phyloP scores from a whole-genome alignment of 2,329 filamentous ascomycete genomes.

The Monosporascus sp. region DNA sequence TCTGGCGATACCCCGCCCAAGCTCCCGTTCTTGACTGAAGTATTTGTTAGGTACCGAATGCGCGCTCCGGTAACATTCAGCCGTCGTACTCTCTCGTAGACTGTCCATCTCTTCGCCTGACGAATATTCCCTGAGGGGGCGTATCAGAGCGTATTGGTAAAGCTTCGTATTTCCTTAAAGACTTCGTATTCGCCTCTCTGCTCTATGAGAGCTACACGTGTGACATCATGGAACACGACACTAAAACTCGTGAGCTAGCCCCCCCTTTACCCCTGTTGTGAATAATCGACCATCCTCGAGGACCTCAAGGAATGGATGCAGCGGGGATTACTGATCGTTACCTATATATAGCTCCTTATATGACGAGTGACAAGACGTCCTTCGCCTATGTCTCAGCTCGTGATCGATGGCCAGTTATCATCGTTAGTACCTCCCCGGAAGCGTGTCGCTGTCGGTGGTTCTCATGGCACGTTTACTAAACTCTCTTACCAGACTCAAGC shows the following conservation, averaged over 20 bases:
- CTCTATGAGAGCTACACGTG: not conserved
- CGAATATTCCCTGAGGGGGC: too few species aligned
- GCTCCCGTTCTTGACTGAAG: too few species aligned
- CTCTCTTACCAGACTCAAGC: constrained; percentile 63
- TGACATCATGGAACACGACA: constrained; percentile 63
- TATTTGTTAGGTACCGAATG: too few species aligned
- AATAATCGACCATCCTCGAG: too few species aligned
- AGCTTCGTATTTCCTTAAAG: not conserved
- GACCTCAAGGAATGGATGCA: too few species aligned
- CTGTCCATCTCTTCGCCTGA: too few species aligned
- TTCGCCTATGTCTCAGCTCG: constrained; percentile 83
- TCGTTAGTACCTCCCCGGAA: constrained; percentile 50
- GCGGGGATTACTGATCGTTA: constrained; percentile 5
- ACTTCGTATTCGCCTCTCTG: not conserved
- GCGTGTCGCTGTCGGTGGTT: not conserved
- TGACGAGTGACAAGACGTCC: constrained; percentile 75
- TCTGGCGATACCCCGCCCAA: constrained; percentile 4
- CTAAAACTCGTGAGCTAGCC: constrained; percentile 61
- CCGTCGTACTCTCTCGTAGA: too few species aligned
- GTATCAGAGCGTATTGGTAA: too few species aligned
- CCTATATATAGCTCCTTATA: constrained; percentile 58
- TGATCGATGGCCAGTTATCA: constrained; percentile 88
- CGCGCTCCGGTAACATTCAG: too few species aligned
- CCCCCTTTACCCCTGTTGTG: not conserved
- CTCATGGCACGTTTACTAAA: constrained; percentile 14